phyloP scores from a whole-genome alignment of 176 grass and related monocot species.

The Elaeis guineensis region DNA sequence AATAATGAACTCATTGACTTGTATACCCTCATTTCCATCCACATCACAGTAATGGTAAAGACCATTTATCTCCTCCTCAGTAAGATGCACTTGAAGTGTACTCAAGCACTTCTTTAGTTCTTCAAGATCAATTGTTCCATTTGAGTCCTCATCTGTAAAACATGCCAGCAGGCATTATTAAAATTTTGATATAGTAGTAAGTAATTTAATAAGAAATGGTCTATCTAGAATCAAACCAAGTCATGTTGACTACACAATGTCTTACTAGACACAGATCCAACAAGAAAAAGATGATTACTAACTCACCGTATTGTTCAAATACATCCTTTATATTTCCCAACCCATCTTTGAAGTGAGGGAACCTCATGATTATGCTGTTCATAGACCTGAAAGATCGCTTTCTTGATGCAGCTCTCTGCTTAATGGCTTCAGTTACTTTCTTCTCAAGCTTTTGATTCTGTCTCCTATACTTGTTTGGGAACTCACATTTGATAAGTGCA shows the following conservation, averaged over 20 bases:
- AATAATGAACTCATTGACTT: constrained; percentile 59
- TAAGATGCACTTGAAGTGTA: constrained; percentile 34
- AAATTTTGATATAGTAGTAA: no score
- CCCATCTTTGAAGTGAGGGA: constrained; percentile 62
- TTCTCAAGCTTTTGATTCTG: constrained; percentile 38
- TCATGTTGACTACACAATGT: neutral
- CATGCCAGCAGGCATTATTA: neutral
- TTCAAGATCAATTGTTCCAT: constrained; percentile 49
- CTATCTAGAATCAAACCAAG: no score
- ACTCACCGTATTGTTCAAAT: constrained; percentile 52
- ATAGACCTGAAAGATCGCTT: constrained; percentile 42
- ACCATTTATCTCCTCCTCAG: constrained; percentile 29
- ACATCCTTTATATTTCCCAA: constrained; percentile 47
- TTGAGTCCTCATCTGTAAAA: constrained; percentile 44
- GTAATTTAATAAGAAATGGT: no score
- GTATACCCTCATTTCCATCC: constrained; percentile 44
- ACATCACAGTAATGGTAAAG: constrained; percentile 56
- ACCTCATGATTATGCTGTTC: constrained; percentile 80
- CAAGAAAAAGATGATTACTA: neutral
- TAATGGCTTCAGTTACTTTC: constrained; percentile 52
- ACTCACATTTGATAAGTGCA: neutral
- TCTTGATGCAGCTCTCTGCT: constrained; percentile 24
- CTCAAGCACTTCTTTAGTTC: constrained; percentile 44
- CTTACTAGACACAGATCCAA: neutral
- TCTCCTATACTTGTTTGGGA: constrained; percentile 23